Evolutionary conservation across 192 early-diverging fungal genomes (phyloP), one percentile per base, ranked within the genome.

Genomic region (Podila epicladia): DNA sequence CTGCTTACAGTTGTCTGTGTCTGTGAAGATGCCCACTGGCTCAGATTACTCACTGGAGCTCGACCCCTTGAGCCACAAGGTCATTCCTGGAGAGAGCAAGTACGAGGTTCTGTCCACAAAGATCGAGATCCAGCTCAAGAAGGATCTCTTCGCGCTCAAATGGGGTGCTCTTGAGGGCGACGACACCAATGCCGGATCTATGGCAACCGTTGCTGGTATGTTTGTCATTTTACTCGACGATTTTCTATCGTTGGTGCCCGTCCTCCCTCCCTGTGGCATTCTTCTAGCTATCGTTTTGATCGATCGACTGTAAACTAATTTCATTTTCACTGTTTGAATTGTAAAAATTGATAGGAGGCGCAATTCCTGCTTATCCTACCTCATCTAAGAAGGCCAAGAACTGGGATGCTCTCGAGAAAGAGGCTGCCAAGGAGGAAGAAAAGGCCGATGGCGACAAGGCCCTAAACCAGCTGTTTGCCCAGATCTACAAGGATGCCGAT

Each of bases 101-200:
- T 97, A 75, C 69, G 91, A 93, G 67, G 83, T 98, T 5, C 82
- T 99, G 22, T 92, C 92, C 26, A 99, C 97, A 50, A 99, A 99
- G 87, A 91, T 99, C 68, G 97, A 98, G 87, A 89, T 99, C 48
- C 88, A 85, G 59, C 67, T 98, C 71, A 95, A 94, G 80, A 99
- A 99, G 82, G 82, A 84, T 19, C 33, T 58, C 3, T 50, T 75
- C n/a, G 98, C 96, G 4, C 74, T 93, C 64, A 92, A 93, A 75
- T 99, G 98, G 98, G 90, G 88, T 29, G 85, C 90, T 38, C 83
- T 98, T 61, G 94, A 95, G 69, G 93, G 95, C 24, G 87, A 91
- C 35, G 89, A 92, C 62, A 32, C 24, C 20, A 72, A 73, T n/a
- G 75, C 83, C 7, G 82, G 78, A 20, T 71, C 79, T 5, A 74